phyloP scores from a whole-genome alignment of 2,329 filamentous ascomycete species.

The Fragosphaeria purpurea region DNA sequence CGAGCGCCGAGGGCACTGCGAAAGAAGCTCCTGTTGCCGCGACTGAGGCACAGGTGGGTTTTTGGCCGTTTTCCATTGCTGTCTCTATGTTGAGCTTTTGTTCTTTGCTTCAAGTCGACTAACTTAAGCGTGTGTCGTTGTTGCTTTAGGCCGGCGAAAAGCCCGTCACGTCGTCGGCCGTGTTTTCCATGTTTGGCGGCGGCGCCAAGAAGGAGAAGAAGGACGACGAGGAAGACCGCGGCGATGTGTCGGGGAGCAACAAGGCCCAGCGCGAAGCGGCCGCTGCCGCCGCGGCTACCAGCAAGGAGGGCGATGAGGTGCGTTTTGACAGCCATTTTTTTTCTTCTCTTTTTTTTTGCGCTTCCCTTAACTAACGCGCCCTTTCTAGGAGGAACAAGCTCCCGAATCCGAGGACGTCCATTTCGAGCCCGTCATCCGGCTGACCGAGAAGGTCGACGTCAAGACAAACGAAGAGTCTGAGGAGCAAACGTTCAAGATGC shows the following conservation, averaged over 20 bases:
- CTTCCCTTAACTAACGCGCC: neutral
- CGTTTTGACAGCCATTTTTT: slow-evolving; percentile 8
- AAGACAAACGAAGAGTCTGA: slow-evolving; percentile 98
- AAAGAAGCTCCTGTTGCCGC: slow-evolving; percentile 20
- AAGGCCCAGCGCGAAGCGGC: slow-evolving; percentile 64
- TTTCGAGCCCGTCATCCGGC: slow-evolving; percentile 91
- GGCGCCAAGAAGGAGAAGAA: slow-evolving; percentile 97
- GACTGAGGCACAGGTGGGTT: slow-evolving; percentile 10
- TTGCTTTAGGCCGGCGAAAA: slow-evolving; percentile 19
- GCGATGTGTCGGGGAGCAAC: slow-evolving; percentile 80
- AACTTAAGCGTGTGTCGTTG: neutral
- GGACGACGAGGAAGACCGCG: slow-evolving; percentile 67
- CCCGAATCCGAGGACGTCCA: slow-evolving; percentile 88
- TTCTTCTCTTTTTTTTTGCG: neutral
- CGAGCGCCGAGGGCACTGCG: slow-evolving; percentile 23
- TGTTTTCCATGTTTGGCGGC: slow-evolving; percentile 98
- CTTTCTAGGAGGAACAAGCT: slow-evolving; percentile 59
- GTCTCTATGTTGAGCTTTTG: neutral
- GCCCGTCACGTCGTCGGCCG: slow-evolving; percentile 49
- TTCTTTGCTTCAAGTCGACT: neutral
- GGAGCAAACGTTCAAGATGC: slow-evolving; percentile 98
- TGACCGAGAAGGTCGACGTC: slow-evolving; percentile 93
- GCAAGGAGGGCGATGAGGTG: slow-evolving; percentile 49
- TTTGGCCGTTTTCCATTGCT: neutral
- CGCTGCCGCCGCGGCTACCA: slow-evolving; percentile 40